These are phyloP conservation scores for Cladorrhinum samala DNA, from an alignment of 495 filamentous ascomycete genomes.

Conservation along the genomic window DNA sequence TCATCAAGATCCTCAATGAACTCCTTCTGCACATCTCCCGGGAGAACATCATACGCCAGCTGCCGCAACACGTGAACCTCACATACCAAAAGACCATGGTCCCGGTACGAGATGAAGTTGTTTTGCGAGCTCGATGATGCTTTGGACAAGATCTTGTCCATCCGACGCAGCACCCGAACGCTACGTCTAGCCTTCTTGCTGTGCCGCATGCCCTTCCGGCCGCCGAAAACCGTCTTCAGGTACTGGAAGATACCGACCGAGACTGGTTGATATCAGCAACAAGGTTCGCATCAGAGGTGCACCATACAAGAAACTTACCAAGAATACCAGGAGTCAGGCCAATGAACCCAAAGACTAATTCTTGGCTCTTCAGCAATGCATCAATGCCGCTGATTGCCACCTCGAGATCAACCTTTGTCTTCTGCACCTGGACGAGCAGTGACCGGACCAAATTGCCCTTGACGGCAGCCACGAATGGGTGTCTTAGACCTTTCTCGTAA, in stretches of 20 bases:
- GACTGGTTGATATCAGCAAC: constrained; percentile 38
- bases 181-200: constrained; percentile 57
- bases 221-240: constrained; percentile 59
- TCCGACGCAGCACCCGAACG: constrained; percentile 69
- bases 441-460: constrained; percentile 83
- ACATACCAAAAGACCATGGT: constrained; percentile 82
- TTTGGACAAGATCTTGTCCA: constrained; percentile 72
- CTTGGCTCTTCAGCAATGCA: constrained; percentile 85
- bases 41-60: constrained; percentile 57
- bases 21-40: constrained; percentile 64
- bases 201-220: constrained; percentile 55
- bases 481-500: constrained; percentile 80
- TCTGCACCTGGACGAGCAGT: constrained; percentile 92
- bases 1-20: constrained; percentile 83
- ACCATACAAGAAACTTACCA: constrained; percentile 13
- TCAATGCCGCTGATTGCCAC: constrained; percentile 94
- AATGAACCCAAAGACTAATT: constrained; percentile 94
- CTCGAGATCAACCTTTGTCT: constrained; percentile 97
- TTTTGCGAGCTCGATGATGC: constrained; percentile 54
- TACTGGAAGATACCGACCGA: constrained; percentile 70
- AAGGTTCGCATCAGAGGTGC: background rate
- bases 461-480: constrained; percentile 71
- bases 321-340: constrained; percentile 86
- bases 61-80: constrained; percentile 75
- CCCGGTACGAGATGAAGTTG: constrained; percentile 74